phyloP scores from a whole-genome alignment of 176 grass and related monocot genomes.

The Oryza australiensis region DNA sequence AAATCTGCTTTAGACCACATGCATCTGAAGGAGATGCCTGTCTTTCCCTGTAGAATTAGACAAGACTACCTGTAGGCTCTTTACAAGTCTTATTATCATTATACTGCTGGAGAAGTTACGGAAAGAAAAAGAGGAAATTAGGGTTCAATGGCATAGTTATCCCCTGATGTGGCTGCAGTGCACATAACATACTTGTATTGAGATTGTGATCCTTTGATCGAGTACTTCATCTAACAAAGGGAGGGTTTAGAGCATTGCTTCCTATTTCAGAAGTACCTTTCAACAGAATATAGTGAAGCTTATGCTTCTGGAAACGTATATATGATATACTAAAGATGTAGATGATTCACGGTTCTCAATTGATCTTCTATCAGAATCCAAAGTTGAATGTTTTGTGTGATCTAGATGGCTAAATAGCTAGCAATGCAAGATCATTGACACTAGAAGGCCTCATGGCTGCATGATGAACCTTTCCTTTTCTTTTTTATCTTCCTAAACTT shows the following conservation, averaged over 20 bases:
- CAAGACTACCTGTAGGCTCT: conserved; percentile 27
- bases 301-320: conserved; percentile 21
- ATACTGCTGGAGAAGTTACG: conserved; percentile 29
- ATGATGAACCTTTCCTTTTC: conserved; percentile 63
- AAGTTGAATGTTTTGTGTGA: conserved; percentile 56
- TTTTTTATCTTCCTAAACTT: conserved; percentile 38
- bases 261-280: conserved; percentile 20
- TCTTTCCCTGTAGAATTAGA: conserved; percentile 45
- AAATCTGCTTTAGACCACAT: conserved; percentile 54
- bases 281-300: conserved; percentile 26
- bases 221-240: conserved; percentile 26
- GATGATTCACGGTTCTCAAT: conserved; percentile 29
- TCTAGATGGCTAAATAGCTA: conserved; percentile 50
- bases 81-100: conserved; percentile 29
- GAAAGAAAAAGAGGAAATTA: not conserved
- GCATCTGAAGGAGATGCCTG: conserved; percentile 41
- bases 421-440: conserved; percentile 63
- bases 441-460: conserved; percentile 50
- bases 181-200: conserved; percentile 1
- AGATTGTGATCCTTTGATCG: conserved; percentile 6
- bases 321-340: conserved; percentile 18
- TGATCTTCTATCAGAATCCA: conserved; percentile 44
- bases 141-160: not conserved
- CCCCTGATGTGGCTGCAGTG: not conserved
- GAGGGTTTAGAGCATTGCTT: conserved; percentile 2